These are phyloP conservation scores for Vitellaria paradoxa DNA, from an alignment of 179 eudicot species.

Conservation along the genomic window DNA sequence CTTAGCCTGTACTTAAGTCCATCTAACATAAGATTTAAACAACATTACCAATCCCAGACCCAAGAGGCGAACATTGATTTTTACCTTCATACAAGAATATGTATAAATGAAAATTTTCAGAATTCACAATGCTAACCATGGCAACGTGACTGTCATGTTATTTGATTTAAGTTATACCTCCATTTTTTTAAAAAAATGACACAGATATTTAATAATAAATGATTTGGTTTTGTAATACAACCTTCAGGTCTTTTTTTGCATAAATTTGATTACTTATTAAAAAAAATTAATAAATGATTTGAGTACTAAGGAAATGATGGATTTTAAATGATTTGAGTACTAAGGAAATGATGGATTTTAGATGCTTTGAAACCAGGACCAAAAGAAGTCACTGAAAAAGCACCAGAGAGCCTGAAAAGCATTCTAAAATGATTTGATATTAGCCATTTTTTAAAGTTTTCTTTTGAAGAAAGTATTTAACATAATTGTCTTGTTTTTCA, in stretches of 20 bases:
- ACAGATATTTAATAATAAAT: neutral
- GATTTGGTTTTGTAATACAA: no score
- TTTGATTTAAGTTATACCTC: neutral
- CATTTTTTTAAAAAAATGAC: neutral
- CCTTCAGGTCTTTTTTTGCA: no score
- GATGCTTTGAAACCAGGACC: neutral
- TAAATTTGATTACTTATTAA: no score
- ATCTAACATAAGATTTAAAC: no score
- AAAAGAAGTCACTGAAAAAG: neutral
- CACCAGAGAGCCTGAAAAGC: neutral
- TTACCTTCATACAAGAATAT: no score
- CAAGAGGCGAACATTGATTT: no score
- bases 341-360: neutral
- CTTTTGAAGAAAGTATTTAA: neutral
- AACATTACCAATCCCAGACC: no score
- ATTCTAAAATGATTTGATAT: neutral
- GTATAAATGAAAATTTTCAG: no score
- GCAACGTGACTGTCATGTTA: neutral
- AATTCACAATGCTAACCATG: no score
- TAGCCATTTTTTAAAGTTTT: neutral
- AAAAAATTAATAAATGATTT: no score
- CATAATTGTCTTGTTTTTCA: conserved; percentile 39
- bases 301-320: no score
- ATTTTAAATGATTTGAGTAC: neutral
- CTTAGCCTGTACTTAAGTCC: no score